Base-by-base conservation (phyloP, 192 early-diverging fungal species). In the Obelidium mucronatum region DNA sequence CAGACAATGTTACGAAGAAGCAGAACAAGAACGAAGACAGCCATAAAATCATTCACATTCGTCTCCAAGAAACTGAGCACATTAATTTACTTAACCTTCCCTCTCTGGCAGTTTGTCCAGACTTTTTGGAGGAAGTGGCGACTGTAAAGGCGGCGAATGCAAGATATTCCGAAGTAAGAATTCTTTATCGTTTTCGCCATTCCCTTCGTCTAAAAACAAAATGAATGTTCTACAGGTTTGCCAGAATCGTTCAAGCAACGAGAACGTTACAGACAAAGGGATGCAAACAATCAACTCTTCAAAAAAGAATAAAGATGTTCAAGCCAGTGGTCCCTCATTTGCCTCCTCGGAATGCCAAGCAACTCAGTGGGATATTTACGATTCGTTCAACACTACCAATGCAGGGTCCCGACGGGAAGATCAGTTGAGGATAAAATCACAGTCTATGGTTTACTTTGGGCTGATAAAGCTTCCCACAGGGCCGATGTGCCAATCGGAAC, bases 281-380 rank as follows among this genome's bases (percentile, higher is more conserved):
- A 86, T 82, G 79, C 89, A 90, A 67, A 90, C 89, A n/a, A 76
- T 87, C 75, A 81, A 82, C 60, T 44, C 78, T 3, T 75, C 84
- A 13, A 44, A 67, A 31, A 90, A 90, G 54, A 79, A 51, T 39
- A 88, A 89, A 72, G 89, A 90, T 8, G 82, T 90, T 28, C 89
- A 90, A 72, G 86, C 82, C 11, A 63, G 75, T 31, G 80, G 74
- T 1, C 72, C 78, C 28, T 83, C 82, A 55, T 34, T 42, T 60
- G 79, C 68, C 1, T 68, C 83, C 60, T 78, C 82, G 6, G 87
- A 88, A 66, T 74, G 71, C 34, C 80, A 78, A 67, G 79, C 75
- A 15, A 85, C 73, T 13, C 79, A 79, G 34, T 88, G 87, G 87
- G 71, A 56, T 40, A 86, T 88, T 37, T 83, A 82, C 35, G 87